phyloP scores from a whole-genome alignment of 108 stramenopile genomes.

The Cyclostephanos invisitatus region DNA sequence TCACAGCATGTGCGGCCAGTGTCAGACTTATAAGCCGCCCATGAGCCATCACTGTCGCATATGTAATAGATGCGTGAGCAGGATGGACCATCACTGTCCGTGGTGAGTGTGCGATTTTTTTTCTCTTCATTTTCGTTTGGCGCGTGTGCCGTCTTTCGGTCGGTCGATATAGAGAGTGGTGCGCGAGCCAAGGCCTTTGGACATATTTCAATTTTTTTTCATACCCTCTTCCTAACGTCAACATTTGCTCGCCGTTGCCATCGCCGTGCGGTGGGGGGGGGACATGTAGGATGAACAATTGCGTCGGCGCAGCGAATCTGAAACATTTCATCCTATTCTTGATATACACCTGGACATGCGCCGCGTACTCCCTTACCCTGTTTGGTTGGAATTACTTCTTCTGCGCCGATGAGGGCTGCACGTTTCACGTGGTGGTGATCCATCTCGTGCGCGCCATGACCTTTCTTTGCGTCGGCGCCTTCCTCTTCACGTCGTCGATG shows the following conservation, averaged over 20 bases:
- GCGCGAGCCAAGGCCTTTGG: no score
- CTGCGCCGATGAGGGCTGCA: constrained; percentile 79
- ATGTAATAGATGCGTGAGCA: constrained; percentile 94
- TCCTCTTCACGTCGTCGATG: constrained; percentile 83
- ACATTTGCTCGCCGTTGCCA: no score
- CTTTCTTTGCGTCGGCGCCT: constrained; percentile 69
- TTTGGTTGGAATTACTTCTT: constrained; percentile 90
- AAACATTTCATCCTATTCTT: constrained; percentile 97
- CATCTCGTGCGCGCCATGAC: constrained; percentile 88
- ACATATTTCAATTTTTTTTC: background rate
- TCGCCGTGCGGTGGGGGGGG: background rate
- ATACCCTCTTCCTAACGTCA: background rate
- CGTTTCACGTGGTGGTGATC: constrained; percentile 70
- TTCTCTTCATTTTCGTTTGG: background rate
- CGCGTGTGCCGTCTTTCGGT: no score
- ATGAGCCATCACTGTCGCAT: constrained; percentile 97
- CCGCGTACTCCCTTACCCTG: constrained; percentile 77
- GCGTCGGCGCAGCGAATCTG: constrained; percentile 86
- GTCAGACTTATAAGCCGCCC: constrained; percentile 96
- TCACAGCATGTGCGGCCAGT: constrained; percentile 89
- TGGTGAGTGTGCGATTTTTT: constrained; percentile 44
- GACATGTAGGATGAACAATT: constrained; percentile 89
- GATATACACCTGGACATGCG: constrained; percentile 88
- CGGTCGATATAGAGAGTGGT: no score
- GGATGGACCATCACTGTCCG: constrained; percentile 99